Percentiles rank a stretch among this genome's conserved stretches.
phyloP scores from a whole-genome alignment of 2,329 filamentous ascomycete genomes.

The Ascochyta koolunga region DNA sequence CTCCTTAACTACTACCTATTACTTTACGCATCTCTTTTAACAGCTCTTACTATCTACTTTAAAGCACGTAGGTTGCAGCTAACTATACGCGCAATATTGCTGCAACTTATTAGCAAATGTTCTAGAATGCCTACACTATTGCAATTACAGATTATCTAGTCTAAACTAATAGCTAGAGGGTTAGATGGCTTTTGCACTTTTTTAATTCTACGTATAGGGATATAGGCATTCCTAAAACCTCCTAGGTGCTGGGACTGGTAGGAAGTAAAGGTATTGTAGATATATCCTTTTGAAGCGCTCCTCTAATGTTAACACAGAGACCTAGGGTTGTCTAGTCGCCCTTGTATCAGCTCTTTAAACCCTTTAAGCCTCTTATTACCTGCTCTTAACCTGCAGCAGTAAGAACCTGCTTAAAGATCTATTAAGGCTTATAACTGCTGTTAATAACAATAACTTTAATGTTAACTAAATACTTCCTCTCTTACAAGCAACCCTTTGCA shows the following conservation, averaged over 20 bases:
- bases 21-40: background rate
- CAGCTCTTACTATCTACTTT: background rate
- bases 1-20: background rate
- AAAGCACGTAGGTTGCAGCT: too few species aligned
- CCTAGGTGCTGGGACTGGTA: background rate
- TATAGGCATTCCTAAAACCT: background rate
- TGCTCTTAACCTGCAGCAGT: too few species aligned
- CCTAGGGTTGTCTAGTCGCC: too few species aligned
- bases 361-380: too few species aligned
- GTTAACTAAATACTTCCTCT: too few species aligned
- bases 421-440: too few species aligned
- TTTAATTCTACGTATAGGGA: background rate
- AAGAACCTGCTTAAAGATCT: too few species aligned
- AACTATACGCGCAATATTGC: background rate
- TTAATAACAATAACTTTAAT: too few species aligned
- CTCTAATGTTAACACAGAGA: background rate
- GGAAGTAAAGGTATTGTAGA: background rate
- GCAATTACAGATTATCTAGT: constrained; percentile 1
- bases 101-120: background rate
- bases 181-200: background rate
- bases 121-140: background rate
- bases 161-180: background rate
- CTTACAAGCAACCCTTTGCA: too few species aligned
- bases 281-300: background rate
- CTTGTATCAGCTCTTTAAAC: too few species aligned